Evolutionary conservation across 2,329 filamentous ascomycete genomes (phyloP), one percentile per base, ranked within the genome.

Genomic region (Alternaria brassicicola): DNA sequence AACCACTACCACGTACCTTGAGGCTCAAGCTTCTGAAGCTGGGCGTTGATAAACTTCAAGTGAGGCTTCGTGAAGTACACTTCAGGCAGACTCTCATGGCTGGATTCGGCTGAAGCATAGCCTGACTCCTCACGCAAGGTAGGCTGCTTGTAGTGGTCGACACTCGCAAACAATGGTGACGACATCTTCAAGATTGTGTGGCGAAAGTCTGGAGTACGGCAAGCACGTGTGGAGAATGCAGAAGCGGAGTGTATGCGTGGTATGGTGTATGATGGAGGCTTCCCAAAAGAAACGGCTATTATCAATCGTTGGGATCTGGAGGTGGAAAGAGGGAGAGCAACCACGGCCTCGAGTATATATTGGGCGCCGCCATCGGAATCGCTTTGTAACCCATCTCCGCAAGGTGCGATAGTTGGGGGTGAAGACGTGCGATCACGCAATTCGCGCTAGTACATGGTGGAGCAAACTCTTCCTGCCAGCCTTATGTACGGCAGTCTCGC

Each of bases 11-110:
- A 75, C 80, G 67, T 75, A 86, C 85, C 85, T 79, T 94, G 84
- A 61, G 95, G 92, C 75, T 93, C 88, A 78, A 98, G 90, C 74
- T 89, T 86, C 78, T 95, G 91, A 69, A 99, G 83, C 79, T 96
- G 92, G 64, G 88, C 81, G 84, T 99, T 99, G 77, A 99, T 85
- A 79, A 94, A 94, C 71, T 91, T 89, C 68, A 98, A 84, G 78
- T 99, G 94, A 63, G 89, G 86, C 77, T 90, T 90, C 66, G 92
- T 94, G 82, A 99, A 92, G 78, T 89, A 88, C 71, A 98, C 85
- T 60, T 91, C 86, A 13, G 93, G 90, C 19, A 94, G 83, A 65
- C 82, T 82, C 51, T 82, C 81, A 41, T 85, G 82, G 68, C 85
- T 89, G 31, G 86, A 88, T 50, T 84, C 83, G 39, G 85, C 89